Evolutionary conservation across 1,284 basidiomycete species (phyloP).

Genomic region (Cutaneotrichosporon cutaneum): DNA sequence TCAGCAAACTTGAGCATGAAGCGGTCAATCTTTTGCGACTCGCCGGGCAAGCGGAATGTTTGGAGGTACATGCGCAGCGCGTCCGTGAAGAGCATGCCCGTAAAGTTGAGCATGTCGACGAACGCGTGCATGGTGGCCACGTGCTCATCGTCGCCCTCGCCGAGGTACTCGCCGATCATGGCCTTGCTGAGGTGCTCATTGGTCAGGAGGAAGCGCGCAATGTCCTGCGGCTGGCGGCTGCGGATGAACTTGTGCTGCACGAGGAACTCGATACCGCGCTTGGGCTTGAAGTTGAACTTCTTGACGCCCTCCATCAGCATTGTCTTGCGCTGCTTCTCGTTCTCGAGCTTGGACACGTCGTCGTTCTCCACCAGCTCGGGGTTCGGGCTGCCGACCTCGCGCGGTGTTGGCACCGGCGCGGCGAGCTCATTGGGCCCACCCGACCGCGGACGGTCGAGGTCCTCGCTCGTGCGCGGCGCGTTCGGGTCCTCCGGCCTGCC

Average conservation of each 20-base stretch:
- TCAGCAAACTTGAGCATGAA: constrained; percentile 98
- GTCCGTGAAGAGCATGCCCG: constrained; percentile 75
- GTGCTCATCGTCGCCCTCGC: constrained; percentile 85
- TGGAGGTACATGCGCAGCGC: constrained; percentile 85
- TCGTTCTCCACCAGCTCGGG: constrained; percentile 55
- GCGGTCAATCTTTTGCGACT: constrained; percentile 97
- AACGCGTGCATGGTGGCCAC: constrained; percentile 94
- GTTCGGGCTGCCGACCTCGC: constrained; percentile 55
- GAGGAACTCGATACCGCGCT: constrained; percentile 87
- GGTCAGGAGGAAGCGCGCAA: constrained; percentile 81
- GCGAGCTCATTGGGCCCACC: constrained; percentile 28
- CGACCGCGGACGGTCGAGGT: constrained; percentile 11
- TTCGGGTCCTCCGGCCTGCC: constrained; percentile 23
- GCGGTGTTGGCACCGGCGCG: constrained; percentile 60
- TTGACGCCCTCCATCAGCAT: constrained; percentile 92
- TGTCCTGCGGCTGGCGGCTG: constrained; percentile 69
- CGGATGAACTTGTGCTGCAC: constrained; percentile 86
- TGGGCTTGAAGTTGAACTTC: constrained; percentile 98
- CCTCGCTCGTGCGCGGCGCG: constrained; percentile 33
- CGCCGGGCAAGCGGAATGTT: constrained; percentile 90
- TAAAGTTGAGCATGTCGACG: constrained; percentile 85
- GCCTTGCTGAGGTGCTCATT: constrained; percentile 94
- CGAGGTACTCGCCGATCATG: constrained; percentile 96
- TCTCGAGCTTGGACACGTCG: constrained; percentile 92
- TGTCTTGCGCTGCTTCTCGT: constrained; percentile 95